Percentiles rank a stretch among this genome's conserved stretches.
Conservation (phyloP, 2,329 filamentous ascomycete species). For the Rhinocladiella mackenziei region DNA sequence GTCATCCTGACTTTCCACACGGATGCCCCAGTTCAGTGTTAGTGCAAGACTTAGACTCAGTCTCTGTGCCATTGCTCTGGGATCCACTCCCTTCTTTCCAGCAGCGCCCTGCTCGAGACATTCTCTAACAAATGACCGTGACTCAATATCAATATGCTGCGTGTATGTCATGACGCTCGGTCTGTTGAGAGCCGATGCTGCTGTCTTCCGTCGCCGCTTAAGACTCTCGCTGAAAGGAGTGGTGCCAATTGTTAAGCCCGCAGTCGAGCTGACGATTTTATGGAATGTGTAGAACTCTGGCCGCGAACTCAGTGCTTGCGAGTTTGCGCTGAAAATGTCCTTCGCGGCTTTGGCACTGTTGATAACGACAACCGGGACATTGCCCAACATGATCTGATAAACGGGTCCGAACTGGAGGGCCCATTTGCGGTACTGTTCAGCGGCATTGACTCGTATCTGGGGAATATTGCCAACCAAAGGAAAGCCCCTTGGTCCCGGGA, state of each 20-base stretch:
- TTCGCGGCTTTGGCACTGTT: slow-evolving; percentile 1
- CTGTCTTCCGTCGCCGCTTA: slow-evolving; percentile 1
- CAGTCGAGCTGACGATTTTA: background rate
- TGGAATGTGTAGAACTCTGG: slow-evolving; percentile 8
- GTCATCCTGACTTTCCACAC: slow-evolving; percentile 53
- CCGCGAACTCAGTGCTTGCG: slow-evolving; percentile 1
- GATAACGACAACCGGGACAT: background rate
- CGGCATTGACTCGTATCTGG: too few species aligned
- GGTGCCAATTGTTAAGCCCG: slow-evolving; percentile 1
- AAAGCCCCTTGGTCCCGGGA: too few species aligned
- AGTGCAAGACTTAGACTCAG: slow-evolving; percentile 59
- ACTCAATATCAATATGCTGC: slow-evolving; percentile 53
- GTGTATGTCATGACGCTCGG: background rate
- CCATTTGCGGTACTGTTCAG: too few species aligned
- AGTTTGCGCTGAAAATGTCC: background rate
- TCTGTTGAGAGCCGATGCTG: background rate
- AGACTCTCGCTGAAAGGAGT: background rate
- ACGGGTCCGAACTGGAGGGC: too few species aligned
- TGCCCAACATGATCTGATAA: slow-evolving; percentile 1
- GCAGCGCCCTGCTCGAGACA: slow-evolving; percentile 54
- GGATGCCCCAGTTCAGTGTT: slow-evolving; percentile 62
- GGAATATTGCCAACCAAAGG: too few species aligned
- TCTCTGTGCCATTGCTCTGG: slow-evolving; percentile 64
- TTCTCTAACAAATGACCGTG: slow-evolving; percentile 60
- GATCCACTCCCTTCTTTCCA: slow-evolving; percentile 54